Evolutionary conservation across 441 rosid genomes (phyloP).

Genomic region (Populus trichocarpa): DNA sequence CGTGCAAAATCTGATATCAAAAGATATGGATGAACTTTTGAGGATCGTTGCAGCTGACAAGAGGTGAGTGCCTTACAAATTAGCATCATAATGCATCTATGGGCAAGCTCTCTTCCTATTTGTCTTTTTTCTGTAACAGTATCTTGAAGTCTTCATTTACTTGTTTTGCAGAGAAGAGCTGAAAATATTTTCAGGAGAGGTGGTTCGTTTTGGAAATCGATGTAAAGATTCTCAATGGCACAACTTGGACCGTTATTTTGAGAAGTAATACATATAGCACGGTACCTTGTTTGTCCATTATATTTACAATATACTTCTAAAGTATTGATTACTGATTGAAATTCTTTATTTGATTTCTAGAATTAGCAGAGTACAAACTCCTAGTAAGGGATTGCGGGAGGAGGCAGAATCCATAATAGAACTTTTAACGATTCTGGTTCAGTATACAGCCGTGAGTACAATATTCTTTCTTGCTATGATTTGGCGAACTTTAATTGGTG

Average conservation of each 20-base stretch:
- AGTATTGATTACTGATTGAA: background rate
- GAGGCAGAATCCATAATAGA: constrained; percentile 78
- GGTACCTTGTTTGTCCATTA: background rate
- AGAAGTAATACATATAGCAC: constrained; percentile 45
- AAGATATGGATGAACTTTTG: constrained; percentile 70
- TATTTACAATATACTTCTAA: background rate
- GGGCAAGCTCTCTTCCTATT: background rate
- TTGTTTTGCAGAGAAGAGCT: constrained; percentile 71
- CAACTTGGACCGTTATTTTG: constrained; percentile 93
- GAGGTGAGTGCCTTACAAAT: constrained; percentile 45
- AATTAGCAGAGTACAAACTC: constrained; percentile 59
- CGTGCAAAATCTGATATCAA: constrained; percentile 73
- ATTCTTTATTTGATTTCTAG: constrained; percentile 31
- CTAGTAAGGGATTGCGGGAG: constrained; percentile 63
- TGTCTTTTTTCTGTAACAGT: background rate
- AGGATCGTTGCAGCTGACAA: constrained; percentile 81
- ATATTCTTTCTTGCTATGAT: background rate
- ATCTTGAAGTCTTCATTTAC: background rate
- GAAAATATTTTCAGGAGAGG: constrained; percentile 83
- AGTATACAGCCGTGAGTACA: constrained; percentile 79
- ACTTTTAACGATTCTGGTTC: constrained; percentile 63
- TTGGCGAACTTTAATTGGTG: background rate
- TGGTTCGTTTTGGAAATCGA: constrained; percentile 95
- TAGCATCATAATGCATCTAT: background rate
- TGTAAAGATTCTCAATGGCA: constrained; percentile 99